These are phyloP conservation scores for Aspergillus sparsus DNA, from an alignment of 495 filamentous ascomycete species.

Conservation along the genomic window DNA sequence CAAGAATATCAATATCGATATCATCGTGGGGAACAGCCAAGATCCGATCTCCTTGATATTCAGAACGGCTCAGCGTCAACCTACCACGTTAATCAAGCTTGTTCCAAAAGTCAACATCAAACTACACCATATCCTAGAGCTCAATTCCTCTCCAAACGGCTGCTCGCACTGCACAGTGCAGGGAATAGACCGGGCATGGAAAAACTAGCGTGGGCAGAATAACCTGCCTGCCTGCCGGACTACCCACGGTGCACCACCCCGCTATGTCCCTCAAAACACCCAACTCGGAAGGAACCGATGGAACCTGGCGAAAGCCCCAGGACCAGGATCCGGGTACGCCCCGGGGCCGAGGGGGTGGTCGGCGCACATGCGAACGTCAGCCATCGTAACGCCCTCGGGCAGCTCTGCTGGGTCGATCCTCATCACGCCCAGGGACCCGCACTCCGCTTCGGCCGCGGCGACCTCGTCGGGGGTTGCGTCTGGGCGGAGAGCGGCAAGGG, in stretches of 20 bases:
- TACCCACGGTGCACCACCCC: conserved; percentile 6
- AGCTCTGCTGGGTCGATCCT: conserved; percentile 26
- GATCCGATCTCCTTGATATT: too few relatives aligned
- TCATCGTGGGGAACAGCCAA: too few relatives aligned
- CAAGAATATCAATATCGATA: too few relatives aligned
- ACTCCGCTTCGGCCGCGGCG: conserved; percentile 26
- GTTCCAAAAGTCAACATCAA: too few relatives aligned
- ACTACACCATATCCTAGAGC: too few relatives aligned
- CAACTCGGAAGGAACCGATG: conserved; percentile 26
- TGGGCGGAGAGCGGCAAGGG: conserved; percentile 23
- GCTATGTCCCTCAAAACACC: conserved; percentile 21
- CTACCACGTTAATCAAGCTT: too few relatives aligned
- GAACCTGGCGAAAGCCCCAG: conserved; percentile 21
- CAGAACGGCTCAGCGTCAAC: too few relatives aligned
- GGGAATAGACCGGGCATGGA: conserved; percentile 3
- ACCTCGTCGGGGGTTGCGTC: conserved; percentile 28
- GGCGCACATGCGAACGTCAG: conserved; percentile 28
- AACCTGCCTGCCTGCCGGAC: neutral
- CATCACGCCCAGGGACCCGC: conserved; percentile 26
- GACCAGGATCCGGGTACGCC: conserved; percentile 17
- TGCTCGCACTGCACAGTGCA: conserved; percentile 8
- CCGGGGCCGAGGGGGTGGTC: conserved; percentile 24
- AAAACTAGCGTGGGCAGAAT: conserved; percentile 12
- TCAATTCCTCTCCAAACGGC: neutral
- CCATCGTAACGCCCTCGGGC: conserved; percentile 22